A percentile compares a stretch with the other conserved stretches of the same genome.
These are phyloP conservation scores for Alternaria longipes DNA, from an alignment of 2,329 filamentous ascomycete species.

Conservation along the genomic window DNA sequence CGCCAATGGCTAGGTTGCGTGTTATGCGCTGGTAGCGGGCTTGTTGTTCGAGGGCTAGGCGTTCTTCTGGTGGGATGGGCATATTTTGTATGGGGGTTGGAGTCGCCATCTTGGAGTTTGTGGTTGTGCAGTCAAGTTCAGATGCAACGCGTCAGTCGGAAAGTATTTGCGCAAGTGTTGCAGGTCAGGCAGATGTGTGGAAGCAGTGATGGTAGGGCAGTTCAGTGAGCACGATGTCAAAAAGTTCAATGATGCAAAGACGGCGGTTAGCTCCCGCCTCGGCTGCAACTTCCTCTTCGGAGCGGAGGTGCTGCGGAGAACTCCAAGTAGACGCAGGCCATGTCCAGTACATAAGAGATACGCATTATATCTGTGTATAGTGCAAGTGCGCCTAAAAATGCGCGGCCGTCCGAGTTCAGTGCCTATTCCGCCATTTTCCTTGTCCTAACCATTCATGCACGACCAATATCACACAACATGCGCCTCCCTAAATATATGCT, in stretches of 20 bases:
- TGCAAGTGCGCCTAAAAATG: neutral
- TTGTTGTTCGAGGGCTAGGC: conserved; percentile 44
- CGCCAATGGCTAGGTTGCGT: conserved; percentile 59
- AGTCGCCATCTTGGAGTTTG: conserved; percentile 34
- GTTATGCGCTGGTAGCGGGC: conserved; percentile 40
- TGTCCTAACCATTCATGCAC: neutral
- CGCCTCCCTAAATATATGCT: neutral
- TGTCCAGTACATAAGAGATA: neutral
- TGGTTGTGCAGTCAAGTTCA: neutral
- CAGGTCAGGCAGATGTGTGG: neutral
- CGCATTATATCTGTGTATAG: neutral
- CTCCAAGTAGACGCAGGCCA: neutral
- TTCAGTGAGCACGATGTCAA: conserved; percentile 19
- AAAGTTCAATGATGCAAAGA: conserved; percentile 45
- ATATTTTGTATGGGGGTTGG: conserved; percentile 25
- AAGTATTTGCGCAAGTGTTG: neutral
- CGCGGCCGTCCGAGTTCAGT: neutral
- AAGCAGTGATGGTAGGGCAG: neutral
- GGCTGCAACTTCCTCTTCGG: conserved; percentile 37
- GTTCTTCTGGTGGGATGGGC: conserved; percentile 46
- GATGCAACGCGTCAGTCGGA: neutral
- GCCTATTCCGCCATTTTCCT: neutral
- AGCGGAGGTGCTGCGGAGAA: conserved; percentile 18
- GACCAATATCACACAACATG: neutral
- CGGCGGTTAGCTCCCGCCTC: conserved; percentile 26